Conservation (phyloP, 2,329 filamentous ascomycete species). For the Calonectria hawksworthii region DNA sequence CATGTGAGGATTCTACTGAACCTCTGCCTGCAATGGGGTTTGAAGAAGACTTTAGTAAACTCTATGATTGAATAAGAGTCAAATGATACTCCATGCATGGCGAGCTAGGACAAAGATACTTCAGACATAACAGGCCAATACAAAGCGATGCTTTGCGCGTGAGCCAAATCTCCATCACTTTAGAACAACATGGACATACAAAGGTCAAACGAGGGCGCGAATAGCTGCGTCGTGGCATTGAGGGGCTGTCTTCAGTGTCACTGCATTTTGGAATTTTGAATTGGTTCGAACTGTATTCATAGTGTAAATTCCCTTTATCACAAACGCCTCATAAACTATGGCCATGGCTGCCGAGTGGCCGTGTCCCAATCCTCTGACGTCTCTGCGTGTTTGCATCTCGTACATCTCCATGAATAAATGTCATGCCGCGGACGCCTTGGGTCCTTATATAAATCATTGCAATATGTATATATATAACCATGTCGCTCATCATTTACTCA, state of each 20-base stretch:
- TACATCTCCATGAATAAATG: conserved; percentile 2
- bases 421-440: conserved; percentile 4
- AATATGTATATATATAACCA: conserved; percentile 26
- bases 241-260: neutral
- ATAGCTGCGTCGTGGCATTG: neutral
- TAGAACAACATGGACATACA: too few species aligned
- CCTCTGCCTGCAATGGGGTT: too few species aligned
- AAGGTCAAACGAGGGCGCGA: too few species aligned
- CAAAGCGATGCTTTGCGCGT: too few species aligned
- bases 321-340: conserved; percentile 39
- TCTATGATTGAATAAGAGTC: too few species aligned
- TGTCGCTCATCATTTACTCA: conserved; percentile 21
- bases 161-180: too few species aligned
- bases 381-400: conserved; percentile 6
- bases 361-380: neutral
- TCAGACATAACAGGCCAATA: too few species aligned
- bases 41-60: too few species aligned
- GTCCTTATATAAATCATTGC: conserved; percentile 25
- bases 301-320: conserved; percentile 12
- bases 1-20: too few species aligned
- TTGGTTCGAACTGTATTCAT: neutral
- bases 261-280: neutral
- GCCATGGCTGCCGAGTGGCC: conserved; percentile 30
- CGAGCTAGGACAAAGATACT: too few species aligned
- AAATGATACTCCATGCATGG: too few species aligned